Evolutionary conservation across 2,329 filamentous ascomycete genomes (phyloP), one percentile per base, ranked within the genome.

Genomic region (Cercospora nicotianae): DNA sequence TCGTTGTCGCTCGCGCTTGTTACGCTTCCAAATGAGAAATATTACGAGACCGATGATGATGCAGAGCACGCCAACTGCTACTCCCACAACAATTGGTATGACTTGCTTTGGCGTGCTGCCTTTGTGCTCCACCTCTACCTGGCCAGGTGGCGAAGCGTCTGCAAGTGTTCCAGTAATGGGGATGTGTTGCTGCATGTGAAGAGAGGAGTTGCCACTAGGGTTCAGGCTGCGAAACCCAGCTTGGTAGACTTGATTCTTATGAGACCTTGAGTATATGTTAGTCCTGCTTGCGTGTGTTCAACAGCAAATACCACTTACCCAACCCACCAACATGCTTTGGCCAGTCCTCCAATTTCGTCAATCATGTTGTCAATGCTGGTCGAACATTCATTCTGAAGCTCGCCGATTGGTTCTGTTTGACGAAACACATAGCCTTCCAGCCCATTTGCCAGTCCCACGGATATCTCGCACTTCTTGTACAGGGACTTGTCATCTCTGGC

Each of bases 381-480:
- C 0, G 63, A 63, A 26, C 67, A 68, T 20, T 68, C 63, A 18
- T 68, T 60, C 16, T 65, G 64, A 28, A 64, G 30, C 5, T 65
- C 59, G 12, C 59, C 67, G 7, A 60, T 28, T 3, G 67, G 39
- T 28, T 66, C 59, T 20, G 63, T 57, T 26, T 68, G 67, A 5
- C 67, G 67, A 23, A 65, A 65, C 4, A 64, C 67, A 42, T 66
- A 68, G 23, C 58, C 67, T 30, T 68, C 67, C 13, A 68, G 36
- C 20, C 59, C 67, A 33, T 65, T 55, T 36, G 67, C 64, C 33
- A 68, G 55, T 8, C 67, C 67, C 23, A 68, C 64, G 3, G 67
- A 65, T 36, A 68, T 68, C 23, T 68, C 67, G 28, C 67, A 68
- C 53, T 68, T 66, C 57, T 60, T 67, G 58, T 67, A 67, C 18